Conservation (phyloP, 2,329 filamentous ascomycete genomes). For the Grosmannia clavigera region DNA sequence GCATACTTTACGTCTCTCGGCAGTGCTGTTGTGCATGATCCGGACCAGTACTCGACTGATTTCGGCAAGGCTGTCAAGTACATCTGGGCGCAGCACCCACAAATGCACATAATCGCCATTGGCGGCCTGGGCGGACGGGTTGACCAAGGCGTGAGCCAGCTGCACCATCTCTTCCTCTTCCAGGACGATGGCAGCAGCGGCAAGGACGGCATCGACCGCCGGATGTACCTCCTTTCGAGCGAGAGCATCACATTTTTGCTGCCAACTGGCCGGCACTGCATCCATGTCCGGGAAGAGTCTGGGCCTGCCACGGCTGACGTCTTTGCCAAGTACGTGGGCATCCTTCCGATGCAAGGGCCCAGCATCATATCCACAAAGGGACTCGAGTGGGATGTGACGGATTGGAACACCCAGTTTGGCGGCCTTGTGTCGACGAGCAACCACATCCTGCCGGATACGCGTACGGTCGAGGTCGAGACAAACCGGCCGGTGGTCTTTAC, state of each 20-base stretch:
- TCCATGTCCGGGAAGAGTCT: conserved; percentile 57
- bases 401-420: conserved; percentile 70
- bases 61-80: conserved; percentile 70
- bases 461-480: conserved; percentile 50
- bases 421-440: conserved; percentile 70
- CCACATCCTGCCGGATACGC: conserved; percentile 48
- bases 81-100: conserved; percentile 26
- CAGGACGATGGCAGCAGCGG: conserved; percentile 35
- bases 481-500: conserved; percentile 61
- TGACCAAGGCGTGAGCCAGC: conserved; percentile 80
- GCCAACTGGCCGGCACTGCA: conserved; percentile 52
- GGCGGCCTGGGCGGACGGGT: conserved; percentile 82
- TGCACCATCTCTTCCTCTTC: conserved; percentile 69
- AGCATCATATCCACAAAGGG: conserved; percentile 69
- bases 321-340: conserved; percentile 71
- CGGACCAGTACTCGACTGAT: conserved; percentile 82
- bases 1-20: conserved; percentile 50
- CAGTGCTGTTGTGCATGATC: conserved; percentile 47
- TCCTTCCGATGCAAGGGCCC: conserved; percentile 71
- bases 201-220: conserved; percentile 15
- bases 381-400: conserved; percentile 78
- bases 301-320: conserved; percentile 57
- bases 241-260: conserved; percentile 74
- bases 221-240: conserved; percentile 69
- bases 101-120: conserved; percentile 59